phyloP scores from a whole-genome alignment of 352 stramenopile species.

The Globisporangium paddicum region DNA sequence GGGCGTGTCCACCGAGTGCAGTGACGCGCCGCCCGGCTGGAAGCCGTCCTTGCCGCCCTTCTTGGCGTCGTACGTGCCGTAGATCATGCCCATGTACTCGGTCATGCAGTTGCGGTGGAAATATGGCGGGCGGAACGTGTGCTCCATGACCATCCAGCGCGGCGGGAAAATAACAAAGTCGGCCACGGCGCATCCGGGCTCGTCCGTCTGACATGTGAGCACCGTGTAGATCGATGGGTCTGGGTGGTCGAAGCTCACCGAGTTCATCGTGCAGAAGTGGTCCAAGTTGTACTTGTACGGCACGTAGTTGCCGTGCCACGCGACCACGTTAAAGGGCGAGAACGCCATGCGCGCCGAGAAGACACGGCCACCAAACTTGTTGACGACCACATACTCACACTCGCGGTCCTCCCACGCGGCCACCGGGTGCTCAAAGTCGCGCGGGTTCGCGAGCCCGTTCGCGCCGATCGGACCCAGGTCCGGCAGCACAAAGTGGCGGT shows the following conservation, averaged over 20 bases:
- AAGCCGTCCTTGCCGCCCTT: constrained; percentile 85
- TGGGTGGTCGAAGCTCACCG: constrained; percentile 95
- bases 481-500: constrained; percentile 93
- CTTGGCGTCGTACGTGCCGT: constrained; percentile 96
- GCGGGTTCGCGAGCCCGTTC: constrained; percentile 95
- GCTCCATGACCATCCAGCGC: constrained; percentile 90
- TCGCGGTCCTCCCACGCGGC: constrained; percentile 89
- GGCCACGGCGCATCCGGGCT: constrained; percentile 90
- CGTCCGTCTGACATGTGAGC: constrained; percentile 92
- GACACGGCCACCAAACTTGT: constrained; percentile 89
- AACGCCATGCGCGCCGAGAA: constrained; percentile 84
- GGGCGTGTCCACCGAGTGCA: constrained; percentile 87
- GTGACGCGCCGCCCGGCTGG: constrained; percentile 87
- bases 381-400: constrained; percentile 60
- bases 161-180: constrained; percentile 98
- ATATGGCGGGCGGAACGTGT: constrained; percentile 92
- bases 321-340: constrained; percentile 96
- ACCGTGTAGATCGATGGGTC: constrained; percentile 98
- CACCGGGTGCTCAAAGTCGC: constrained; percentile 92
- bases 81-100: constrained; percentile 98
- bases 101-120: constrained; percentile 97
- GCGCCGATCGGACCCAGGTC: constrained; percentile 95
- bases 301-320: constrained; percentile 98
- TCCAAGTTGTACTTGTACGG: constrained; percentile 97
- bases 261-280: constrained; percentile 95